Base-by-base conservation (phyloP, 768 basidiomycete species). In the Calocera cornea region DNA sequence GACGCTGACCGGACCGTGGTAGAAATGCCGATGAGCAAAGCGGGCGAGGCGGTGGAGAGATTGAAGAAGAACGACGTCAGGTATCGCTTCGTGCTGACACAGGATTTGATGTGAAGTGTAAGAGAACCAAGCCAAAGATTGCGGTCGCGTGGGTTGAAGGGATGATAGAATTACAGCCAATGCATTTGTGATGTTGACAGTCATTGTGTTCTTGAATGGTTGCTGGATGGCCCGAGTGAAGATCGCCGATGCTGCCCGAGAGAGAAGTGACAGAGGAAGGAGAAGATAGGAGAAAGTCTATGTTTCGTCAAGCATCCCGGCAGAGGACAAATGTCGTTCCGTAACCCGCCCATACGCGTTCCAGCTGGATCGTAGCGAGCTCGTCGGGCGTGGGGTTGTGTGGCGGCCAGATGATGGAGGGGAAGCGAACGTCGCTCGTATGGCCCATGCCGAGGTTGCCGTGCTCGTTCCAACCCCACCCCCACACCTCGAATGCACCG, bases 401-500 rank as follows among this genome's bases (percentile, higher is more conserved):
- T 3, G 72, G 71, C 0, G 84, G 82, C 85, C 87, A 87, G 12
- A 90, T 72, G 69, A 76, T 82, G 12, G 77, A 74, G 17, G 88
- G 87, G 17, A 73, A 31, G 7, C 72, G 69, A 10, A 83, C 76
- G 71, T 93, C 87, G 1, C 80, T 77, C 2, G 83, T 84, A 38
- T 81, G 78, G 0, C 86, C 87, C 27, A 84, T 73, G 0, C 90
- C 93, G 31, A 97, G 79, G 75, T 97, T 98, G 7, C 95, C 95
- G 74, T 97, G 95, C 75, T 98, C 95, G 75, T 97, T 98, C 95
- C 95, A 98, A 0, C 95, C 95, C 91, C 95, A 97, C 0, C 85
- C 90, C 84, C 86, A 90, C 0, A 94, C 82, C 70, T 83, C 82
- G 0, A 71, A 69, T 8, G 65, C 47, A 12, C 38, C n/a, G 1